Evolutionary conservation across 2,329 filamentous ascomycete species (phyloP).

Genomic region (Aureobasidium mangrovei): DNA sequence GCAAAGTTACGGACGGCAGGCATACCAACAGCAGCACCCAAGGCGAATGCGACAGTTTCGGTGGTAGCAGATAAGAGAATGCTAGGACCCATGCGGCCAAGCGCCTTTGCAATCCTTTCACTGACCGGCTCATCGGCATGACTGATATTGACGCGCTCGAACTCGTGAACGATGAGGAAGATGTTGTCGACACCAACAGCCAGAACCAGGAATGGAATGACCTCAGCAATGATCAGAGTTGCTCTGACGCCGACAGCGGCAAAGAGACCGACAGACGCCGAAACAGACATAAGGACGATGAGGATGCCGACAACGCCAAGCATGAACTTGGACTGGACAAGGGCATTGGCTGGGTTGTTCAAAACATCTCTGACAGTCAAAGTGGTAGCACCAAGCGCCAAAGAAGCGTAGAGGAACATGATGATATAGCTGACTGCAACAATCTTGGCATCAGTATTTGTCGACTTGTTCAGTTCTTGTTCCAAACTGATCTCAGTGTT

Average conservation of each 20-base stretch:
- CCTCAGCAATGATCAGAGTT: conserved; percentile 94
- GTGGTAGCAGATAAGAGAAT: conserved; percentile 92
- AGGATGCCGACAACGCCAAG: conserved; percentile 89
- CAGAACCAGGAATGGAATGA: conserved; percentile 93
- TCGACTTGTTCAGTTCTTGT: conserved; percentile 93
- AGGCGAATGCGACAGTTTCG: conserved; percentile 85
- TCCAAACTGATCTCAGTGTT: conserved; percentile 92
- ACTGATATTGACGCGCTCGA: conserved; percentile 87
- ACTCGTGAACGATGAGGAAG: conserved; percentile 96
- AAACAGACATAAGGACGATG: conserved; percentile 96
- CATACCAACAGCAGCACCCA: conserved; percentile 94
- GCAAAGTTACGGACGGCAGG: conserved; percentile 97
- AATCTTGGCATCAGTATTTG: conserved; percentile 96
- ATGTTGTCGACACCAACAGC: conserved; percentile 98
- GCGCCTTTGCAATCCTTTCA: conserved; percentile 71
- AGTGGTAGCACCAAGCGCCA: conserved; percentile 83
- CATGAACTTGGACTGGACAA: conserved; percentile 95
- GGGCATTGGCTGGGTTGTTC: conserved; percentile 68
- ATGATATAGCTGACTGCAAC: conserved; percentile 93
- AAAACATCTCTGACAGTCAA: conserved; percentile 68
- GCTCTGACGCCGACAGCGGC: conserved; percentile 87
- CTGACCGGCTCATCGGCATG: conserved; percentile 84
- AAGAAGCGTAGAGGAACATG: conserved; percentile 96
- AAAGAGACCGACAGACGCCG: conserved; percentile 88
- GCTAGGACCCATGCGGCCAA: conserved; percentile 95